Percentiles rank a stretch among this genome's conserved stretches.
Evolutionary conservation across 768 basidiomycete species (phyloP).

Genomic region (Leccinum variicolor): DNA sequence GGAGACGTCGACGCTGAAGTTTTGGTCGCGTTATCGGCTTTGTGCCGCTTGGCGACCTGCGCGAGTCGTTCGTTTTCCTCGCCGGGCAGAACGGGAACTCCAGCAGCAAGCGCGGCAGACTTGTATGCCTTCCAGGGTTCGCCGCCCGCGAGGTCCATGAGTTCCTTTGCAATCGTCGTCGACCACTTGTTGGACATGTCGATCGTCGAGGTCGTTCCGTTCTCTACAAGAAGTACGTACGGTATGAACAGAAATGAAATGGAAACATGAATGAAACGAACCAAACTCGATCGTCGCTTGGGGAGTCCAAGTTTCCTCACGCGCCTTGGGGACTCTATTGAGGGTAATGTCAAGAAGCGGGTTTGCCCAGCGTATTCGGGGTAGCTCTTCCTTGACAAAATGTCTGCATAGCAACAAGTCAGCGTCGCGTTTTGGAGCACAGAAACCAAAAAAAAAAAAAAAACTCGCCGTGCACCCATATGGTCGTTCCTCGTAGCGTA

Average conservation of each 20-base stretch:
- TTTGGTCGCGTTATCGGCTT: not conserved
- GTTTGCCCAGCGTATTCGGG: slow-evolving; percentile 75
- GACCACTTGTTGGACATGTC: slow-evolving; percentile 69
- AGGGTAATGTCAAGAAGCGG: slow-evolving; percentile 62
- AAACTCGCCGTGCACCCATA: slow-evolving; percentile 66
- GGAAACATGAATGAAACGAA: slow-evolving; percentile 36
- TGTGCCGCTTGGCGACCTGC: slow-evolving; percentile 12
- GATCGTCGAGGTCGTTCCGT: slow-evolving; percentile 46
- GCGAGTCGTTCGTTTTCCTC: slow-evolving; percentile 34
- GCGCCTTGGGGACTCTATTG: slow-evolving; percentile 49
- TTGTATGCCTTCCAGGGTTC: slow-evolving; percentile 58
- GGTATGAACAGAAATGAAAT: not conserved
- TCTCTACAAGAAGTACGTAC: slow-evolving; percentile 31
- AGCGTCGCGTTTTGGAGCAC: not conserved
- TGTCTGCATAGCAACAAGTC: slow-evolving; percentile 41
- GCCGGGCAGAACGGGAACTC: slow-evolving; percentile 46
- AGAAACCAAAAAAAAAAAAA: not conserved
- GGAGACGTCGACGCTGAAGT: slow-evolving; percentile 10
- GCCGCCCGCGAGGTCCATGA: slow-evolving; percentile 67
- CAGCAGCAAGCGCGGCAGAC: slow-evolving; percentile 41
- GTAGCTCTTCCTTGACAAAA: slow-evolving; percentile 77
- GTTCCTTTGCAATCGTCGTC: slow-evolving; percentile 59
- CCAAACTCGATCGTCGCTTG: slow-evolving; percentile 61
- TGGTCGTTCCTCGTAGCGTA: slow-evolving; percentile 65
- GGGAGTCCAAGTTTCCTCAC: slow-evolving; percentile 55